A percentile compares a stretch with the other conserved stretches of the same genome.
Conservation (phyloP, 495 filamentous ascomycete species). For the Penicillium psychrofluorescens region DNA sequence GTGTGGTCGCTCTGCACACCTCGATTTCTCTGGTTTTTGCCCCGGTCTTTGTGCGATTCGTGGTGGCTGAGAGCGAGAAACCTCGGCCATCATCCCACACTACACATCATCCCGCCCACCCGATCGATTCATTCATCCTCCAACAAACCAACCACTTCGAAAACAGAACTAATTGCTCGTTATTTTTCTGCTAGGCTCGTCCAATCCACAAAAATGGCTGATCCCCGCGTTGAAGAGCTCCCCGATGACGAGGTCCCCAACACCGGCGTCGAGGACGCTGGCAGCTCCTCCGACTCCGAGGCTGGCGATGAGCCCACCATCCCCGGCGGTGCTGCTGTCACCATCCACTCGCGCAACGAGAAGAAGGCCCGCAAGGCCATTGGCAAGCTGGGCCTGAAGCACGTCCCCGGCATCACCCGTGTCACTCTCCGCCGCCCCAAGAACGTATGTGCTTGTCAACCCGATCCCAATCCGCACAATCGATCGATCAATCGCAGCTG, state of each 20-base stretch:
- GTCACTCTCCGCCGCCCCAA: constrained; percentile 97
- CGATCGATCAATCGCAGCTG: background rate
- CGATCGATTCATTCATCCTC: constrained; percentile 7
- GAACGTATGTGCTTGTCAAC: constrained; percentile 56
- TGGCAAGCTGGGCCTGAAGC: constrained; percentile 94
- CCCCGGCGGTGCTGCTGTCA: constrained; percentile 77
- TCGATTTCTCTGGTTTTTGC: constrained; percentile 19
- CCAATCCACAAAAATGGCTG: constrained; percentile 66
- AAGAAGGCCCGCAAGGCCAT: constrained; percentile 99
- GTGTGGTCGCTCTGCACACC: constrained; percentile 11
- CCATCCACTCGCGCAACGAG: constrained; percentile 96
- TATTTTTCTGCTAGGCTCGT: constrained; percentile 20
- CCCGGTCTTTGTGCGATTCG: constrained; percentile 22
- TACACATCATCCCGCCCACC: constrained; percentile 2
- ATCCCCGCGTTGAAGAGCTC: constrained; percentile 95
- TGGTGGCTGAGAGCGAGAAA: constrained; percentile 2
- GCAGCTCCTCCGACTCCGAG: constrained; percentile 70
- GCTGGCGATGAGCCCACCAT: constrained; percentile 65
- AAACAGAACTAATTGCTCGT: too few relatives aligned
- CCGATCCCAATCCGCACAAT: background rate
- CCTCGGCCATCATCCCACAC: background rate
- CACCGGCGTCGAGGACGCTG: constrained; percentile 72
- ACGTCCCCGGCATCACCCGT: constrained; percentile 92
- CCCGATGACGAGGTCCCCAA: constrained; percentile 74
- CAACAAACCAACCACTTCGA: background rate